Evolutionary conservation across 192 early-diverging fungal genomes (phyloP), one percentile per base, ranked within the genome.

Genomic region (Fimicolochytrium jonesii): DNA sequence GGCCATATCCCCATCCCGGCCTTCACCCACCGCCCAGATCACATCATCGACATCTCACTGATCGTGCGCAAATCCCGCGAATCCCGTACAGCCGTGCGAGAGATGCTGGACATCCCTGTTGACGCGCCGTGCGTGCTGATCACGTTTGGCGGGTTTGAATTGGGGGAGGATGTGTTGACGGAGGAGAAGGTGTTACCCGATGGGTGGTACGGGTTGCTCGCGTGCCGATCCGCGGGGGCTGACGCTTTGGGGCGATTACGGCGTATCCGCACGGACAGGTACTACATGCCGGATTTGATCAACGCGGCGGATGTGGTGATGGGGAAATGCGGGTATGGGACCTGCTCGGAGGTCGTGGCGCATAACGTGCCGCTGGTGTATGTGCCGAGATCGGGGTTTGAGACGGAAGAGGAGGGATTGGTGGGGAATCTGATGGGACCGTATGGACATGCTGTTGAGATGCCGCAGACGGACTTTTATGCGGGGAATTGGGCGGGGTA

Each of bases 261-360:
- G 43, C 28, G 53, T 11, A 60, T 75, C 31, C 50, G 44, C 13
- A 39, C 55, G 3, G 34, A 56, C n/a, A 66, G 9, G 17, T 42
- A 43, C 7, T 77, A 65, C 44, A 64, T 79, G 48, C 80, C 80
- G 9, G 77, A 82, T 60, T 39, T 79, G n/a, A 50, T 82, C 37
- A 56, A 72, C 36, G 75, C 73, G 25, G 63, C 49, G 10, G 80
- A 82, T 46, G 72, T 72, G 4, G 77, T 79, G 10, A 61, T 77
- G 17, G 76, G 76, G 5, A 82, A 82, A 58, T 80, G 74, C 31
- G 80, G 80, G 10, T 82, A 82, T 42, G 76, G 75, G 5, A 79
- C 71, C 15, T 82, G 80, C 52, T 66, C 77, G 11, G 80, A 82
- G 55, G 71, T 75, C 3, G 68, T 79, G 7, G 80, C 77, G 9